Conservation (phyloP, 805 yeast species). For the Saccharomycopsis sp. region DNA sequence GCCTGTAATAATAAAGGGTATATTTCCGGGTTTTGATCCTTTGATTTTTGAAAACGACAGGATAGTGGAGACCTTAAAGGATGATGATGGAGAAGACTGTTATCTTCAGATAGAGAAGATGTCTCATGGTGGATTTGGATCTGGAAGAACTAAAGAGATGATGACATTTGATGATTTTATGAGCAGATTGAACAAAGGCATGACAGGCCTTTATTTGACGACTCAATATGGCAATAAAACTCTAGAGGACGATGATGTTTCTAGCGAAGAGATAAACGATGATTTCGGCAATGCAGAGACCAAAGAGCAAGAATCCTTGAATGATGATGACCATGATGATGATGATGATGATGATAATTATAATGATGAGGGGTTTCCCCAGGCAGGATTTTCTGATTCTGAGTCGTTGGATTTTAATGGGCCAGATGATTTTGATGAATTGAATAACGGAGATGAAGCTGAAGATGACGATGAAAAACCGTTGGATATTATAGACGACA, state of each 20-base stretch:
- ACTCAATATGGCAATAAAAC: slow-evolving; percentile 50
- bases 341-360: slow-evolving; percentile 20
- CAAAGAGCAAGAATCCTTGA: slow-evolving; percentile 26
- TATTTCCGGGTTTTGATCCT: slow-evolving; percentile 31
- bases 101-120: slow-evolving; percentile 53
- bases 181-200: slow-evolving; percentile 35
- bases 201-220: slow-evolving; percentile 50
- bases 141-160: slow-evolving; percentile 47
- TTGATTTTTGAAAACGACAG: slow-evolving; percentile 30
- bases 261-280: neutral
- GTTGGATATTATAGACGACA: slow-evolving; percentile 23
- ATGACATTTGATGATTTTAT: slow-evolving; percentile 47
- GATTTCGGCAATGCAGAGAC: slow-evolving; percentile 29
- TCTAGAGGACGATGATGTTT: slow-evolving; percentile 22
- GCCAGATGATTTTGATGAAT: slow-evolving; percentile 45
- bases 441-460: slow-evolving; percentile 27
- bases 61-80: slow-evolving; percentile 32
- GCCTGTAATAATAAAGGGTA: slow-evolving; percentile 46
- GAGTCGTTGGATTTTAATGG: slow-evolving; percentile 39
- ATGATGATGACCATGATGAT: slow-evolving; percentile 24
- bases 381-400: slow-evolving; percentile 24
- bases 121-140: slow-evolving; percentile 58
- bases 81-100: slow-evolving; percentile 26
- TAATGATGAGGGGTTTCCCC: slow-evolving; percentile 22
- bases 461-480: slow-evolving; percentile 23